These are phyloP conservation scores for Margaritispora aquatica DNA, from an alignment of 495 filamentous ascomycete species.

Conservation along the genomic window DNA sequence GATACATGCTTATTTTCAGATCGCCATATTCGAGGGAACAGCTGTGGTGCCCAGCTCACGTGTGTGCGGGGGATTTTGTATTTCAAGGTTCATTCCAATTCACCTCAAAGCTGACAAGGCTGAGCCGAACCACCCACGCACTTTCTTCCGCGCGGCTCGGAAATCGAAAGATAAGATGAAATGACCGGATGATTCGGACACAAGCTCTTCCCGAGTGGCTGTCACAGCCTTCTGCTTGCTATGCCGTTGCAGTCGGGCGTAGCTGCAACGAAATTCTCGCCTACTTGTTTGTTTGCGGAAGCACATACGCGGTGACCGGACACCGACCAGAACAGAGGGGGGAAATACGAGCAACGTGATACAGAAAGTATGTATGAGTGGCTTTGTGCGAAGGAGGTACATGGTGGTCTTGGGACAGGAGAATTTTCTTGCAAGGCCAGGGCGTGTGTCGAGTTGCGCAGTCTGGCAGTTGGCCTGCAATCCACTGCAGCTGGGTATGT, in stretches of 20 bases:
- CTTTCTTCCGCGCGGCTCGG: neutral
- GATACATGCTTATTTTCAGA: too few species aligned
- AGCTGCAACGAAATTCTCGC: neutral
- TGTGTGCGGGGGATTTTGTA: neutral
- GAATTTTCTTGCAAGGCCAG: too few species aligned
- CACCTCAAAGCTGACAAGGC: neutral
- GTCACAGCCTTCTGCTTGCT: neutral
- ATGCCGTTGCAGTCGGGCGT: neutral
- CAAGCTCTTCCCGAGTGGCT: neutral
- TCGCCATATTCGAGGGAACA: too few species aligned
- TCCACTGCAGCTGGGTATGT: too few species aligned
- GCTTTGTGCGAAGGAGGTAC: too few species aligned
- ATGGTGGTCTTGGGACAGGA: too few species aligned
- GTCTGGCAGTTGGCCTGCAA: too few species aligned
- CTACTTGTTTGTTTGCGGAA: neutral
- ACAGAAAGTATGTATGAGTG: too few species aligned
- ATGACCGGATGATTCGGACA: neutral
- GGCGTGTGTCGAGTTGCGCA: too few species aligned
- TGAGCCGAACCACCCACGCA: neutral
- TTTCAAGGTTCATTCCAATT: neutral
- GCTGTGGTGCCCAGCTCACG: neutral
- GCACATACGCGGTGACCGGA: too few species aligned
- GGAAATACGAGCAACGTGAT: neutral
- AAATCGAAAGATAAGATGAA: neutral
- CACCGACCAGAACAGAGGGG: neutral